phyloP scores from a whole-genome alignment of 2,329 filamentous ascomycete genomes.

The Byssoonygena ceratinophila region DNA sequence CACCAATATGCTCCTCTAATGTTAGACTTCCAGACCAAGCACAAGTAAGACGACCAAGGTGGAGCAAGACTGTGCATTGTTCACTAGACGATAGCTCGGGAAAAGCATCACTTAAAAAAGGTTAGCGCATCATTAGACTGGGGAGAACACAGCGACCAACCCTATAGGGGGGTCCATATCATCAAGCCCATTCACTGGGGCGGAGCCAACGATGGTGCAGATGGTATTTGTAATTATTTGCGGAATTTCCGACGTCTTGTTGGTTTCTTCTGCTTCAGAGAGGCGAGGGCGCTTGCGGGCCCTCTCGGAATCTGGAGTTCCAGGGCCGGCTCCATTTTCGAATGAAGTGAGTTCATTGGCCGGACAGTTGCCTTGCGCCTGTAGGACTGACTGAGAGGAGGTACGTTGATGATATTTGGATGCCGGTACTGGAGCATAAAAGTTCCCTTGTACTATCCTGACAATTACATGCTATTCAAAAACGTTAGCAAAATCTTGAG shows the following conservation, averaged over 20 bases:
- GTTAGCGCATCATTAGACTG: neutral
- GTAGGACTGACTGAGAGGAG: conserved; percentile 3
- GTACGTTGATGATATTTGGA: conserved; percentile 11
- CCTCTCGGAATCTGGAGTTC: conserved; percentile 14
- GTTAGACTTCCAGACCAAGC: conserved; percentile 41
- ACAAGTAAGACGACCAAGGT: conserved; percentile 50
- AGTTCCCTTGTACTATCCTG: conserved; percentile 14
- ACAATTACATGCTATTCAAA: conserved; percentile 19
- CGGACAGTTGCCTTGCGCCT: neutral
- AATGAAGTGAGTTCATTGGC: neutral
- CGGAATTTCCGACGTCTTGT: conserved; percentile 24
- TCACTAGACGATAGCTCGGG: conserved; percentile 39
- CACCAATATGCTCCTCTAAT: conserved; percentile 22
- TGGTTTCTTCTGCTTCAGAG: conserved; percentile 26
- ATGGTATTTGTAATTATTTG: conserved; percentile 27
- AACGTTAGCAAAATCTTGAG: conserved; percentile 5
- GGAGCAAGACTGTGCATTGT: conserved; percentile 45
- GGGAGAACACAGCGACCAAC: conserved; percentile 35
- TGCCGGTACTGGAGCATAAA: conserved; percentile 7
- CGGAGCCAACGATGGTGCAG: conserved; percentile 28
- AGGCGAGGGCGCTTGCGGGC: conserved; percentile 30
- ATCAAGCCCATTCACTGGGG: conserved; percentile 28
- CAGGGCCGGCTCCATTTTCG: neutral
- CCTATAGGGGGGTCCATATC: conserved; percentile 36
- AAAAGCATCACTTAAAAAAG: conserved; percentile 35